Base-by-base conservation (phyloP, 2,329 filamentous ascomycete genomes). In the Sclerotinia glacialis region DNA sequence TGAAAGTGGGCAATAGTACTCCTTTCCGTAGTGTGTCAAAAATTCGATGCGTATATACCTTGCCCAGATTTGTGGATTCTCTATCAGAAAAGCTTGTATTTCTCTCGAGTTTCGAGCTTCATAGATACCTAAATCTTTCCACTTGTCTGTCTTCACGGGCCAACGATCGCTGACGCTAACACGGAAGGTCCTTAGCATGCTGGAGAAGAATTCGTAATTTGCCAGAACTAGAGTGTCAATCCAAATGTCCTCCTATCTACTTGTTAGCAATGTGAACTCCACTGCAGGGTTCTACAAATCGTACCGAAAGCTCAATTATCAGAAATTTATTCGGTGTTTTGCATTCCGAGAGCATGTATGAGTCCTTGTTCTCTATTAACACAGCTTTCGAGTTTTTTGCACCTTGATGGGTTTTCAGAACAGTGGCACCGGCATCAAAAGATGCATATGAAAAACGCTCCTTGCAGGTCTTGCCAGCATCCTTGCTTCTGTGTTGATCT, bases 161-260 rank as follows among this genome's bases (percentile, higher is more conserved):
- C 97, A 98, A 66, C 92, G 88, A 79, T 98, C 95, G 67, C 93
- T 96, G 58, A 97, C 94, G 76, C 92, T 96, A 72, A 98, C 87
- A 62, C 91, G 86, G 77, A 99, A 97, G 58, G 89, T 90, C 64
- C 93, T 89, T 73, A 98, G 91, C 85, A 96, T 97, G 76, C 93
- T 97, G 65, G 93, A 97, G 81, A 99, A 99, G 81, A 99, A 99
- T 78, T 99, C 95, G 74, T 96, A 99, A 77, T 99, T 99, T 69
- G 94, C 95, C 64, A 99, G 83, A n/a, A 98, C 95, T 50, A 99
- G 83, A 0, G 95, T 99, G 76, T 99, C 95, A 67, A 99, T 90
- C 54, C 96, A 83, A 66, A 89, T 86, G 66, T 89, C 86, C 74
- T 76, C 75, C 74, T 76, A 67, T 37, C 18, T 62, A 26, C 23